Evolutionary conservation across 768 basidiomycete species (phyloP).

Genomic region (Chalciporus pseudorubinellus): DNA sequence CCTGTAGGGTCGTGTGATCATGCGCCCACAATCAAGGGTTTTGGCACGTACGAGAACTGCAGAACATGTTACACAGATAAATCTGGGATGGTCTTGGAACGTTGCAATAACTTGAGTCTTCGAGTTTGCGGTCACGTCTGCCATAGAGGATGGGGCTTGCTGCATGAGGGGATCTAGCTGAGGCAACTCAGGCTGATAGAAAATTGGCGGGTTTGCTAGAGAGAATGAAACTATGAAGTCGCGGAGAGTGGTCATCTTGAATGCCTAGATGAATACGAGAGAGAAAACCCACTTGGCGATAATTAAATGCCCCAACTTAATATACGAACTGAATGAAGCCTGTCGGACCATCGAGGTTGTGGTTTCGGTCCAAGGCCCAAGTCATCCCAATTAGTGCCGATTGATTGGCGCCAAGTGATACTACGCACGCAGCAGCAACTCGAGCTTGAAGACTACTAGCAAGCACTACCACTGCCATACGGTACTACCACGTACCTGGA

Average conservation of each 20-base stretch:
- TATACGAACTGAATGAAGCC: neutral
- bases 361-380: neutral
- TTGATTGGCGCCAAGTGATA: neutral
- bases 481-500: too few relatives aligned
- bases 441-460: too few relatives aligned
- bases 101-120: constrained; percentile 56
- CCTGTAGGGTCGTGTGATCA: constrained; percentile 37
- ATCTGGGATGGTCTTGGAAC: constrained; percentile 66
- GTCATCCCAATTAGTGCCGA: constrained; percentile 11
- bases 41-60: constrained; percentile 58
- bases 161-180: neutral
- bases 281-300: constrained; percentile 10
- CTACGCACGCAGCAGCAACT: too few relatives aligned
- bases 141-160: constrained; percentile 11
- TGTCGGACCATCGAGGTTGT: neutral
- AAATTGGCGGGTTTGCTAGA: constrained; percentile 4
- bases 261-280: neutral
- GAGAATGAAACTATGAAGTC: constrained; percentile 20
- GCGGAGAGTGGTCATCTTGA: constrained; percentile 20
- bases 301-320: neutral
- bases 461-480: too few relatives aligned
- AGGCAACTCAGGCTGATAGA: neutral
- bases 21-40: neutral
- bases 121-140: constrained; percentile 40
- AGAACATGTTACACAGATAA: constrained; percentile 66